Evolutionary conservation across 768 basidiomycete genomes (phyloP).

Genomic region (Amanita molliuscula): DNA sequence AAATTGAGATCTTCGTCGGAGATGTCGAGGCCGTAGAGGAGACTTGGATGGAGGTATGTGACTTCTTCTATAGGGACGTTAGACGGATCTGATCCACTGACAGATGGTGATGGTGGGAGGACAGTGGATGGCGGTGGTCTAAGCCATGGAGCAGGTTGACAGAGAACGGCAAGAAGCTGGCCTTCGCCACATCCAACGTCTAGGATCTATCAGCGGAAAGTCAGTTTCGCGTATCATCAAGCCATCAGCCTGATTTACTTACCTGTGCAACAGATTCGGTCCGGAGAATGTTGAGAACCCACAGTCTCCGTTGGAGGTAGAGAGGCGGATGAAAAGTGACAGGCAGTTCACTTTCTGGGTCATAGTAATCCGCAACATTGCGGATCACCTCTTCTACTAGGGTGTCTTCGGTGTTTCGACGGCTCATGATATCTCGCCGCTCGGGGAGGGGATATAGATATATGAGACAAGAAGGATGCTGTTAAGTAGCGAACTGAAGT

Average conservation of each 20-base stretch:
- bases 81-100: constrained; percentile 12
- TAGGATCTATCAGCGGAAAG: constrained; percentile 39
- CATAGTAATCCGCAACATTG: background rate
- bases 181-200: constrained; percentile 86
- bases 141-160: constrained; percentile 69
- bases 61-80: constrained; percentile 6
- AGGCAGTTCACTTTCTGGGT: constrained; percentile 25
- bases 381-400: background rate
- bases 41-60: constrained; percentile 45
- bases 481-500: background rate
- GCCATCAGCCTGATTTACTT: constrained; percentile 9
- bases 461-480: too few species aligned
- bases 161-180: constrained; percentile 55
- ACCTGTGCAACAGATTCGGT: constrained; percentile 47
- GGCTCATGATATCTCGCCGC: background rate
- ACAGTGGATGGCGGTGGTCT: constrained; percentile 27
- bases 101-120: constrained; percentile 19
- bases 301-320: constrained; percentile 56
- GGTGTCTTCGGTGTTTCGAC: background rate
- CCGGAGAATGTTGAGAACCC: constrained; percentile 57
- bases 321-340: constrained; percentile 65
- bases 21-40: constrained; percentile 64
- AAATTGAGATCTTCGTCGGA: constrained; percentile 40
- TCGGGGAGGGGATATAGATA: background rate
- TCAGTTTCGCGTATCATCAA: background rate